Conservation (phyloP, 257 asterid species). For the Apocynum venetum region DNA sequence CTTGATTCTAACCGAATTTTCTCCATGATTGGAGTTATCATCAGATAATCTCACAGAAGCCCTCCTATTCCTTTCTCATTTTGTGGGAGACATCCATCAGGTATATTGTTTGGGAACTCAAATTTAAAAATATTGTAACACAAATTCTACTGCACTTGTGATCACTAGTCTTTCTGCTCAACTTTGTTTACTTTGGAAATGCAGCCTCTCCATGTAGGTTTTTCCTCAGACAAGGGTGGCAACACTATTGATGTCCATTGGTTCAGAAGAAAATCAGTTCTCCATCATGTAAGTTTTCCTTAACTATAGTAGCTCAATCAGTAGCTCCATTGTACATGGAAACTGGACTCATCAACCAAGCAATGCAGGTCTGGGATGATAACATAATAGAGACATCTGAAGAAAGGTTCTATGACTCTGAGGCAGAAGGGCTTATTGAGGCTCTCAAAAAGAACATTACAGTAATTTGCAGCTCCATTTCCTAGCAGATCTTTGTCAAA, state of each 20-base stretch:
- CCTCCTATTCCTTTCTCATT: constrained; percentile 77
- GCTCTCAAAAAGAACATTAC: constrained; percentile 65
- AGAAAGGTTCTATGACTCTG: constrained; percentile 47
- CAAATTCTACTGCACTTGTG: no score
- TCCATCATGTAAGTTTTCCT: constrained; percentile 59
- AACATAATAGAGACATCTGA: constrained; percentile 73
- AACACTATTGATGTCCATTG: constrained; percentile 64
- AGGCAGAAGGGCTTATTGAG: constrained; percentile 38
- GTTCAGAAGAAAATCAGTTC: constrained; percentile 64
- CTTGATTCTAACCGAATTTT: not conserved
- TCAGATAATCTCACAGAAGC: constrained; percentile 85
- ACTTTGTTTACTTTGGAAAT: constrained; percentile 1
- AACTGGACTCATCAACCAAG: not conserved
- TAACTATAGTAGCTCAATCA: not conserved
- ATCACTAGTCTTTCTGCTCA: not conserved
- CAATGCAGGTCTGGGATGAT: constrained; percentile 65
- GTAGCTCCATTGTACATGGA: not conserved
- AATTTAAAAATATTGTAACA: not conserved
- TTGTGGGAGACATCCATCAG: constrained; percentile 90
- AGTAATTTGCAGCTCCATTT: constrained; percentile 29
- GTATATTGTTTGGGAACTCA: constrained; percentile 18
- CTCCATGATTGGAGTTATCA: constrained; percentile 6
- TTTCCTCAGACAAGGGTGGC: constrained; percentile 28
- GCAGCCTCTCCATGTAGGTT: constrained; percentile 83
- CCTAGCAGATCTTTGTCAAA: not conserved